Evolutionary conservation across 768 basidiomycete genomes (phyloP), one percentile per base, ranked within the genome.

Genomic region (Kockovaella imperatae): DNA sequence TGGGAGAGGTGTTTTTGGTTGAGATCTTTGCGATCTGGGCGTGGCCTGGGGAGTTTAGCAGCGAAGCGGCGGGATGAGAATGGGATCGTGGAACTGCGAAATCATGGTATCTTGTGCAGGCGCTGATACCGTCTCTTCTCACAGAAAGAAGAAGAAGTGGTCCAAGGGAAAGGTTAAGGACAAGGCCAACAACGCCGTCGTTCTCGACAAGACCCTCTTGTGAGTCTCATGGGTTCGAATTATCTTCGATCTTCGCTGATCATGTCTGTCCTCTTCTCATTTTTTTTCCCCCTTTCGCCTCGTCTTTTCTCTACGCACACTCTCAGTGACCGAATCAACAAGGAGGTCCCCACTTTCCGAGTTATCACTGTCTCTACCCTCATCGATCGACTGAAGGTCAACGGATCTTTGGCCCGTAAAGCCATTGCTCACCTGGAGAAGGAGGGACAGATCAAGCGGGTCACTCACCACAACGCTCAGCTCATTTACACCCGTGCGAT

Each of bases 151-250:
- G 82, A 97, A 97, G 87, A 97, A 97, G 81, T 96, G 91, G 91
- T 95, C 88, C 64, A 97, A 97, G 81, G 95, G 95, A 73, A 97
- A 97, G 78, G 95, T 99, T 75, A 99, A 99, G 84, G 95, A 99
- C 78, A 99, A 97, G 83, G 88, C 93, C 68, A 83, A 87, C 71
- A 91, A 97, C 80, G 80, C 87, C 64, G 90, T 96, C 74, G 77
- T 83, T 61, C 83, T 93, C 68, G 93, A 97, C 79, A 93, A 96
- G 79, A 60, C 82, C 47, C 86, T 84, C 62, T 93, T 74, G 69
- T 71, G 48, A 52, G 67, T n/a, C n/a, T n/a, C n/a, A n/a, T n/a
- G n/a, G 60, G 30, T 29, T 36, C 15, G 15, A 42, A 17, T 20
- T 57, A 1, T 35, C 35, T 32, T 11, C 24, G 1, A 17, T 26